These are phyloP conservation scores for Aspergillus sclerotialis DNA, from an alignment of 2,329 filamentous ascomycete genomes.

Conservation along the genomic window DNA sequence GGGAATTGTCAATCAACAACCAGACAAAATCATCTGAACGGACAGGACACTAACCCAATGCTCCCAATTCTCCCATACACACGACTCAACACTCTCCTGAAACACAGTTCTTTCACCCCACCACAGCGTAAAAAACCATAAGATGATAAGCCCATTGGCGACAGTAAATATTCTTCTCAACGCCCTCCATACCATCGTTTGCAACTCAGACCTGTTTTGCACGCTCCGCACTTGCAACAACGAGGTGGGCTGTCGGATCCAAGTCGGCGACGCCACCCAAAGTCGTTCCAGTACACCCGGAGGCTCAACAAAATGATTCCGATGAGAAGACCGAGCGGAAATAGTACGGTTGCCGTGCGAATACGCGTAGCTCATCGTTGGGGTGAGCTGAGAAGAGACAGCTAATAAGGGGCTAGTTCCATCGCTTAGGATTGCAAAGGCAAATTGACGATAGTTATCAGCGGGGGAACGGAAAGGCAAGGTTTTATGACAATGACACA, in stretches of 20 bases:
- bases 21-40: background rate
- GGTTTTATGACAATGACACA: too few species aligned
- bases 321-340: conserved; percentile 19
- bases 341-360: conserved; percentile 17
- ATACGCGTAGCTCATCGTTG: conserved; percentile 30
- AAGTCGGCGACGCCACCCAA: conserved; percentile 13
- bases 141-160: conserved; percentile 58
- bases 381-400: conserved; percentile 7
- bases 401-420: conserved; percentile 9
- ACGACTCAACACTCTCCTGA: conserved; percentile 60
- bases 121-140: conserved; percentile 73
- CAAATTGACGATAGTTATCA: too few species aligned
- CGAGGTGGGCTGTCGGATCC: conserved; percentile 16
- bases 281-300: conserved; percentile 7
- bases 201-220: conserved; percentile 11
- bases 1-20: too few species aligned
- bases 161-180: conserved; percentile 31
- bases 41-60: conserved; percentile 61
- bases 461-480: too few species aligned
- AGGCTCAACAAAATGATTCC: conserved; percentile 7
- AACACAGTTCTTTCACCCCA: conserved; percentile 84
- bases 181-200: conserved; percentile 6
- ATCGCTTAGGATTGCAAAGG: too few species aligned
- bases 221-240: conserved; percentile 7
- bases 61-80: conserved; percentile 85